Conservation (phyloP, 257 asterid species). For the Gentiana macrophylla region DNA sequence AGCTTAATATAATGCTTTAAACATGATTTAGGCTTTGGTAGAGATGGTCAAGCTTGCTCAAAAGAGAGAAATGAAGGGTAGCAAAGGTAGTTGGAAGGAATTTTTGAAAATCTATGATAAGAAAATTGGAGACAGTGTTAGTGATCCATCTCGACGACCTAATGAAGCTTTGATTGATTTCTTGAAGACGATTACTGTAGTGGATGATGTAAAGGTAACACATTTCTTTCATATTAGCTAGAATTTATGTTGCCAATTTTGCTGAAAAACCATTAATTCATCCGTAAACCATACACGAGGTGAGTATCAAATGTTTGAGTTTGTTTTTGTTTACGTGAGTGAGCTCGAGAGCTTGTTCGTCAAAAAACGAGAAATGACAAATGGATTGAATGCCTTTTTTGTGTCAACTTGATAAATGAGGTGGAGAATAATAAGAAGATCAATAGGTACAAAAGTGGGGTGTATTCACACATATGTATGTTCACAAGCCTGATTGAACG, state of each 20-base stretch:
- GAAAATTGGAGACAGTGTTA: slow-evolving; percentile 66
- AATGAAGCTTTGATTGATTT: slow-evolving; percentile 50
- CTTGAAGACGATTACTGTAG: slow-evolving; percentile 44
- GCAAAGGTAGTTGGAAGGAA: slow-evolving; percentile 55
- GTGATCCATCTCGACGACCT: slow-evolving; percentile 79
- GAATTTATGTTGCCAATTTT: background rate
- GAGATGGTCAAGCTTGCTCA: slow-evolving; percentile 36
- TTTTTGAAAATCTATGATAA: slow-evolving; percentile 53
- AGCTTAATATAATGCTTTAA: background rate
- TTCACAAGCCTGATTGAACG: too few relatives aligned
- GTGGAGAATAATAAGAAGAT: too few relatives aligned
- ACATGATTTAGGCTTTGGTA: slow-evolving; percentile 20
- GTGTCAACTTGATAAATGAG: too few relatives aligned
- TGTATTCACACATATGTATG: too few relatives aligned
- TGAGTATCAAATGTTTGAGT: too few relatives aligned
- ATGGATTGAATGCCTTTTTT: too few relatives aligned
- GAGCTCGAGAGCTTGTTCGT: background rate
- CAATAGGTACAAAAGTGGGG: too few relatives aligned
- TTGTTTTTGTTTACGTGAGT: background rate
- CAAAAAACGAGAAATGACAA: too few relatives aligned
- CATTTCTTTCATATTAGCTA: background rate
- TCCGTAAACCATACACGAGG: too few relatives aligned
- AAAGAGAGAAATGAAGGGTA: slow-evolving; percentile 30
- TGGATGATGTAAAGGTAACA: slow-evolving; percentile 55
- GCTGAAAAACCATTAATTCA: too few relatives aligned